phyloP scores from a whole-genome alignment of 2,329 filamentous ascomycete genomes.

The Rhytidhysteron rufulum region DNA sequence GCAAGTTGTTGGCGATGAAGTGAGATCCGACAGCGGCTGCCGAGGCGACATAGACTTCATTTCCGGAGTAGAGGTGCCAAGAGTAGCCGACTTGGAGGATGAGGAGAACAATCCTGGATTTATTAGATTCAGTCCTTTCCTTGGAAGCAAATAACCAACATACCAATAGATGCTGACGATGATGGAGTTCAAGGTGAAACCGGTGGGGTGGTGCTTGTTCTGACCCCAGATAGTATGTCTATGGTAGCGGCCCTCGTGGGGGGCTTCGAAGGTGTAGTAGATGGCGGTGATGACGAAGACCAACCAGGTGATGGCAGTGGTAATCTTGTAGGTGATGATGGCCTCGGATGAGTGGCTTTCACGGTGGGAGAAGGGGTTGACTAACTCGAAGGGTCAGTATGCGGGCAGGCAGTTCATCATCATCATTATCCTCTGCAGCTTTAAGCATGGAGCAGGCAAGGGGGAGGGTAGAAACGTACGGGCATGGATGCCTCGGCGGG shows the following conservation, averaged over 20 bases:
- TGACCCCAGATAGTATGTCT: conserved; percentile 69
- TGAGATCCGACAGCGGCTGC: conserved; percentile 77
- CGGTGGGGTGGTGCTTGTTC: conserved; percentile 63
- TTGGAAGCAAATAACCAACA: conserved; percentile 10
- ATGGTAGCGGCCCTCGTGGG: conserved; percentile 56
- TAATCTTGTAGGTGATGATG: conserved; percentile 69
- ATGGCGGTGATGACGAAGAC: conserved; percentile 67
- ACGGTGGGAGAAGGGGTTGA: conserved; percentile 72
- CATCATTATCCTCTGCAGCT: no score
- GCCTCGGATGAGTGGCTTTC: conserved; percentile 60
- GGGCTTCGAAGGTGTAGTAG: conserved; percentile 67
- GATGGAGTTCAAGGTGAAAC: conserved; percentile 69
- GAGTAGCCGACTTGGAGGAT: conserved; percentile 73
- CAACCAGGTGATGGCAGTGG: conserved; percentile 71
- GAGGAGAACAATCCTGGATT: conserved; percentile 64
- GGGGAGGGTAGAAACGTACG: neutral
- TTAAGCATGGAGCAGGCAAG: neutral
- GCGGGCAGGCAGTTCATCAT: no score
- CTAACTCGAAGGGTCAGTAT: no score
- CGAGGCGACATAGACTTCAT: conserved; percentile 59
- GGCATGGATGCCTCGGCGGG: conserved; percentile 2
- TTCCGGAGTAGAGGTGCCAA: conserved; percentile 68
- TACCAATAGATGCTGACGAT: conserved; percentile 73
- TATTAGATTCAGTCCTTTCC: neutral
- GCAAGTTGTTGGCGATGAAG: conserved; percentile 81